A percentile compares a stretch with the other conserved stretches of the same genome.
phyloP scores from a whole-genome alignment of 1,139 yeast species.

The Spathaspora sp. region DNA sequence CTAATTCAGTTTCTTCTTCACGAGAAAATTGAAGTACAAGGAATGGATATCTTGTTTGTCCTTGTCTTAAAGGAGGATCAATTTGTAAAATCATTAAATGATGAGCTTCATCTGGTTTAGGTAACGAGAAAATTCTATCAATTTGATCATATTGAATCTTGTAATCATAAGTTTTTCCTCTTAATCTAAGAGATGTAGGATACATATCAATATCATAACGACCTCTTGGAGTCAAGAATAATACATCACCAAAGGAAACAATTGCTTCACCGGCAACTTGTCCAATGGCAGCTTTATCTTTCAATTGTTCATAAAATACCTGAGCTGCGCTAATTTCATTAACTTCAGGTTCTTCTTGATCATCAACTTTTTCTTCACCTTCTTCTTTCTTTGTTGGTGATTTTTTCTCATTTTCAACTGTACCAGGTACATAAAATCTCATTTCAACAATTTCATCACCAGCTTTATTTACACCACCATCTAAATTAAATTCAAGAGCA shows the following conservation, averaged over 20 bases:
- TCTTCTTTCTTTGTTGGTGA: conserved; percentile 30
- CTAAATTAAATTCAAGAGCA: conserved; percentile 78
- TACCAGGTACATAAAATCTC: conserved; percentile 89
- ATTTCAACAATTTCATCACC: conserved; percentile 97
- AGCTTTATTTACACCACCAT: conserved; percentile 52
- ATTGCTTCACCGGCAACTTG: conserved; percentile 96
- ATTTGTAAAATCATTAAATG: conserved; percentile 85
- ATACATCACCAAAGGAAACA: conserved; percentile 86
- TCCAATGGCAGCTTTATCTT: conserved; percentile 95
- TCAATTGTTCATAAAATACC: conserved; percentile 84
- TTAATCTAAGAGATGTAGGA: conserved; percentile 79
- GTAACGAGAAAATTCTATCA: conserved; percentile 86
- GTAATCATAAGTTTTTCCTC: conserved; percentile 98
- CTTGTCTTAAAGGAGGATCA: conserved; percentile 88
- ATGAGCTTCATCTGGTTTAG: conserved; percentile 92
- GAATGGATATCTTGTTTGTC: conserved; percentile 95
- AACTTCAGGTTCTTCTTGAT: conserved; percentile 40
- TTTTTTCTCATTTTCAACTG: conserved; percentile 49
- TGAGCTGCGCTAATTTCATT: conserved; percentile 77
- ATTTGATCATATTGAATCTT: conserved; percentile 89
- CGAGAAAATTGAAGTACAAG: conserved; percentile 83
- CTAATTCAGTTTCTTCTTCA: conserved; percentile 91
- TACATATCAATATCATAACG: conserved; percentile 97
- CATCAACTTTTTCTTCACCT: conserved; percentile 35
- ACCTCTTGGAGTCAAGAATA: conserved; percentile 96